These are phyloP conservation scores for Calonectria hongkongensis DNA, from an alignment of 2,329 filamentous ascomycete genomes.

Conservation along the genomic window DNA sequence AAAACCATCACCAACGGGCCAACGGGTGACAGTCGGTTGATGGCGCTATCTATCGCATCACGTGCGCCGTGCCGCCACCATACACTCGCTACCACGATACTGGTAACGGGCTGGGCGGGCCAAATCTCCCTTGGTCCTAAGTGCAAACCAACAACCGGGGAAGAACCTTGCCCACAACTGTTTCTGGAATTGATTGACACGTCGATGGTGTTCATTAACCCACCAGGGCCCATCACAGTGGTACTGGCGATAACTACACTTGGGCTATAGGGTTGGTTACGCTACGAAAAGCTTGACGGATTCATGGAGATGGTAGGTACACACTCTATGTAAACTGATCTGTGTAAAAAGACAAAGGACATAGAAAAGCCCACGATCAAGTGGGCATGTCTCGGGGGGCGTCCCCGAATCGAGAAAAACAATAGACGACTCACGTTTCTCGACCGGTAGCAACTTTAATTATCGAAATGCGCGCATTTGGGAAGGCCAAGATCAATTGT, in stretches of 20 bases:
- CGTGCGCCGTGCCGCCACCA: constrained; percentile 17
- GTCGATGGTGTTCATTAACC: neutral
- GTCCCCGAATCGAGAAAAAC: neutral
- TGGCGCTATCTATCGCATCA: constrained; percentile 23
- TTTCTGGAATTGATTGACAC: constrained; percentile 6
- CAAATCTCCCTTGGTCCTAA: neutral
- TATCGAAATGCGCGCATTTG: neutral
- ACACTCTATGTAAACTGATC: neutral
- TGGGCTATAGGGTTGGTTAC: neutral
- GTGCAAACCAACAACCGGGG: constrained; percentile 11
- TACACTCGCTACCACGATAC: constrained; percentile 10
- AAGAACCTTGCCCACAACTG: constrained; percentile 6
- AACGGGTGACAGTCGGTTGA: constrained; percentile 15
- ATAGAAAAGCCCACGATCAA: neutral
- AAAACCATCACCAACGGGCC: constrained; percentile 22
- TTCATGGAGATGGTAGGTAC: neutral
- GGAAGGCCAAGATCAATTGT: neutral
- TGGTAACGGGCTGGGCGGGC: constrained; percentile 5
- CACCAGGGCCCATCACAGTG: neutral
- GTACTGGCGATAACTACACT: neutral
- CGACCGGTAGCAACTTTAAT: neutral
- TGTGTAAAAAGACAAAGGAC: too few relatives aligned
- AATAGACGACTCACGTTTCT: neutral
- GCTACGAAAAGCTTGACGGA: neutral
- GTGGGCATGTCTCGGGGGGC: too few relatives aligned